Conservation (phyloP, 2,329 filamentous ascomycete genomes). For the Paramyrothecium sp. region DNA sequence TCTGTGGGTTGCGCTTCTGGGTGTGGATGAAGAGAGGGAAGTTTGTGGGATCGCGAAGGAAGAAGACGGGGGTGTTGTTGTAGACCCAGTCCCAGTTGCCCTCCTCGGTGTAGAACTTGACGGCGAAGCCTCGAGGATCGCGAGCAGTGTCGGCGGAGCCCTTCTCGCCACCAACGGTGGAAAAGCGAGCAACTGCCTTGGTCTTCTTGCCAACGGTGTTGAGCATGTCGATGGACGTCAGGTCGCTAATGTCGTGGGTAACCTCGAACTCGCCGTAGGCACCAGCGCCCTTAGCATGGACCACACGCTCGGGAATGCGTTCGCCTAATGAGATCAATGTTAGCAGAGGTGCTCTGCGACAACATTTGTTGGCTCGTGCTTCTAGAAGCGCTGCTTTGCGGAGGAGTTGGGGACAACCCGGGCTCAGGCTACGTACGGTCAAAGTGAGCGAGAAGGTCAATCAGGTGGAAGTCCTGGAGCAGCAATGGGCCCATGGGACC, state of each 20-base stretch:
- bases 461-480: constrained; percentile 64
- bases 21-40: constrained; percentile 77
- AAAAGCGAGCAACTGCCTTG: constrained; percentile 63
- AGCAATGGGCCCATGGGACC: constrained; percentile 57
- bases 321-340: constrained; percentile 27
- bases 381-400: too few relatives aligned
- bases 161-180: constrained; percentile 66
- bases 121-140: constrained; percentile 68
- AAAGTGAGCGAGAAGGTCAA: constrained; percentile 58
- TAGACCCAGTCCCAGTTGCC: constrained; percentile 57
- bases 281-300: constrained; percentile 33
- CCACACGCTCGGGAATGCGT: constrained; percentile 45
- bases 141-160: constrained; percentile 67
- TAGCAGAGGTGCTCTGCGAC: not conserved
- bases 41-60: constrained; percentile 71
- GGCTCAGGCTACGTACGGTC: constrained; percentile 30
- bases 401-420: not conserved
- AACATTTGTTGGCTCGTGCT: not conserved
- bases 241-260: constrained; percentile 52
- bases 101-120: constrained; percentile 61
- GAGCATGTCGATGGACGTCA: constrained; percentile 53
- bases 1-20: constrained; percentile 73
- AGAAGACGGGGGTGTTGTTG: constrained; percentile 78
- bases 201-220: constrained; percentile 51
- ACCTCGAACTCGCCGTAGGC: constrained; percentile 60